Conservation (phyloP, 345 rosid species). For the Excoecaria cochinchinensis region DNA sequence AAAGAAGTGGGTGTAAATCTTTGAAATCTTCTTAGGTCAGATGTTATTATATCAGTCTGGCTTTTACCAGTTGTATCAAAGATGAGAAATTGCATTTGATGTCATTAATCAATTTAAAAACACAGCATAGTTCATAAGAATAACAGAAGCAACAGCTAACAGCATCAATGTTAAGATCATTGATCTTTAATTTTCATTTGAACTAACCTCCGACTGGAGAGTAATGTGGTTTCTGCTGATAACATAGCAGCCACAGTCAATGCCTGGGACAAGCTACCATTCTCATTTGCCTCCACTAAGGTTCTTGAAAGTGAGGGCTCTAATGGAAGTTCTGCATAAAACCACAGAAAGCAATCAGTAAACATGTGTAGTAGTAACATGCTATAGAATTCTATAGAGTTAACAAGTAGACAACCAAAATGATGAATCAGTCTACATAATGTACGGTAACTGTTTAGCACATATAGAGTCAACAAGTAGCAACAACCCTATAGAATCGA, state of each 20-base stretch:
- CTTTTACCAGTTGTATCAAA: not conserved
- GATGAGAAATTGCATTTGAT: not conserved
- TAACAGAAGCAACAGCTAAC: conserved; percentile 3
- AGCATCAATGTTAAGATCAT: not conserved
- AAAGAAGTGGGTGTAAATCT: not conserved
- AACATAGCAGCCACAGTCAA: conserved; percentile 93
- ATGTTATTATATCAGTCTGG: not conserved
- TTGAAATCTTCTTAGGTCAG: not conserved
- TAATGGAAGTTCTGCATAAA: conserved; percentile 78
- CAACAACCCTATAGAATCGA: conserved; percentile 13
- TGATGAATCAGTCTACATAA: not conserved
- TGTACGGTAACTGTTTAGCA: not conserved
- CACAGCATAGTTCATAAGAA: not conserved
- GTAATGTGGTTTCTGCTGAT: conserved; percentile 87
- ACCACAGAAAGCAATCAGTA: not conserved
- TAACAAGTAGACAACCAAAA: no score
- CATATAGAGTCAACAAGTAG: conserved; percentile 4
- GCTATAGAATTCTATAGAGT: no score
- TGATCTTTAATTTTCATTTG: conserved; percentile 11
- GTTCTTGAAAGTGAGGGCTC: conserved; percentile 97
- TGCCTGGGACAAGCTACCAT: conserved; percentile 85
- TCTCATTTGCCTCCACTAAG: conserved; percentile 80
- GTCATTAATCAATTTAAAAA: not conserved
- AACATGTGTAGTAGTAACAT: no score
- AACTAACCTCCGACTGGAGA: conserved; percentile 68